Conservation (phyloP, 2,329 filamentous ascomycete genomes). For the Orbilia javanica region DNA sequence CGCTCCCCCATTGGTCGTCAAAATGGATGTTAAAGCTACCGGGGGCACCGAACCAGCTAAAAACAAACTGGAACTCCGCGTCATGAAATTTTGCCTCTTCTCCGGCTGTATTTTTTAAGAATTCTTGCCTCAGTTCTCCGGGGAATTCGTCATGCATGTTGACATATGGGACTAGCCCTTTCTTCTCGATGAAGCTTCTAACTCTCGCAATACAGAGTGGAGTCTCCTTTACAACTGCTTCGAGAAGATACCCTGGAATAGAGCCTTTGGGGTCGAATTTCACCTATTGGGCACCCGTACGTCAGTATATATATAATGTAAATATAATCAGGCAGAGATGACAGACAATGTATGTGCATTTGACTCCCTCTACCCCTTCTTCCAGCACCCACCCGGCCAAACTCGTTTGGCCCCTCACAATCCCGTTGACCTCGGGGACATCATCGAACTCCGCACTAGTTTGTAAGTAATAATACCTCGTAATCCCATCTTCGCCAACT, state of each 20-base stretch:
- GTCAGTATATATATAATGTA: neutral
- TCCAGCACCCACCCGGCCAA: constrained; percentile 47
- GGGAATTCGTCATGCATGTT: constrained; percentile 49
- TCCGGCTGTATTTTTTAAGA: constrained; percentile 4
- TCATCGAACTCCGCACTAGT: constrained; percentile 53
- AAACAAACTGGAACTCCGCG: constrained; percentile 22
- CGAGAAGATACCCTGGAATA: constrained; percentile 29
- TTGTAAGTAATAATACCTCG: constrained; percentile 50
- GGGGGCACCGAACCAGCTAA: constrained; percentile 50
- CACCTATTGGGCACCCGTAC: constrained; percentile 7
- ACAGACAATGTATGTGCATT: constrained; percentile 49
- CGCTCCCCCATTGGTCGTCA: constrained; percentile 43
- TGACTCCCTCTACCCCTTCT: constrained; percentile 32
- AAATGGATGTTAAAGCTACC: constrained; percentile 50
- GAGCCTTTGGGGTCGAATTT: constrained; percentile 56
- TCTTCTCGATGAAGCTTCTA: constrained; percentile 35
- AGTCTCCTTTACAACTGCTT: constrained; percentile 39
- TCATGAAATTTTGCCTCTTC: constrained; percentile 35
- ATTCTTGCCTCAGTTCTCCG: constrained; percentile 39
- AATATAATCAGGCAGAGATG: neutral
- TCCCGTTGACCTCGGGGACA: constrained; percentile 35
- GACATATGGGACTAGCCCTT: constrained; percentile 43
- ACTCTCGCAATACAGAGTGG: constrained; percentile 43
- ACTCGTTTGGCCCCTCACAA: constrained; percentile 40
- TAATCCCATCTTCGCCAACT: constrained; percentile 51